Conservation (phyloP, 1,139 yeast genomes). For the Pichia sp. region DNA sequence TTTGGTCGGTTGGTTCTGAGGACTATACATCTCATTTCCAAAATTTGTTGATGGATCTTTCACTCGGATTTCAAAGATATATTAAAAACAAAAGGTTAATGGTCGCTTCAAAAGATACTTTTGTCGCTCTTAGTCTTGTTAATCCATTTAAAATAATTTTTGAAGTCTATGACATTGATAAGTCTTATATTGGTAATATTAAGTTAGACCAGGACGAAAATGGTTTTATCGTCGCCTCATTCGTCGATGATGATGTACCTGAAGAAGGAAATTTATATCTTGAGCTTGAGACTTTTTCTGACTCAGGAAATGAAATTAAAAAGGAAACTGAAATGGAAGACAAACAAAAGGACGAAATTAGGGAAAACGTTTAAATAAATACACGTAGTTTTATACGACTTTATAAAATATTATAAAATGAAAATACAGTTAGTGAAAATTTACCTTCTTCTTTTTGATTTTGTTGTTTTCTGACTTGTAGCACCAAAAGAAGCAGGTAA, state of each 20-base stretch:
- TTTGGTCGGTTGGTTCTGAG: conserved; percentile 1
- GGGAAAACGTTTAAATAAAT: too few relatives aligned
- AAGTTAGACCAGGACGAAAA: conserved; percentile 16
- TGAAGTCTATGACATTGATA: conserved; percentile 19
- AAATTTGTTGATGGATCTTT: conserved; percentile 13
- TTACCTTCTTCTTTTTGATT: conserved; percentile 22
- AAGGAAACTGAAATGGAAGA: background rate
- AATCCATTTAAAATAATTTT: conserved; percentile 13
- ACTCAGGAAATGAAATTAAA: background rate
- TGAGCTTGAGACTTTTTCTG: too few relatives aligned
- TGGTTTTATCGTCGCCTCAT: conserved; percentile 12
- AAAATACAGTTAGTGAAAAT: too few relatives aligned
- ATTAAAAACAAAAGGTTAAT: conserved; percentile 6
- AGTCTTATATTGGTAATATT: conserved; percentile 17
- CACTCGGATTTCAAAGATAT: conserved; percentile 16
- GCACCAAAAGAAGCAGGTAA: conserved; percentile 53
- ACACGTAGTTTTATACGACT: too few relatives aligned
- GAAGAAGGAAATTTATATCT: too few relatives aligned
- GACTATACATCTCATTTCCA: background rate
- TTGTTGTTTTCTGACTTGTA: conserved; percentile 16
- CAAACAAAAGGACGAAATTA: too few relatives aligned
- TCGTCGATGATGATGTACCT: conserved; percentile 7
- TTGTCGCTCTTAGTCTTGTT: background rate
- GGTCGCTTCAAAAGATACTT: background rate
- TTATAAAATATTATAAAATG: too few relatives aligned